These are phyloP conservation scores for Torulaspora franciscae DNA, from an alignment of 805 yeast species.

Conservation along the genomic window DNA sequence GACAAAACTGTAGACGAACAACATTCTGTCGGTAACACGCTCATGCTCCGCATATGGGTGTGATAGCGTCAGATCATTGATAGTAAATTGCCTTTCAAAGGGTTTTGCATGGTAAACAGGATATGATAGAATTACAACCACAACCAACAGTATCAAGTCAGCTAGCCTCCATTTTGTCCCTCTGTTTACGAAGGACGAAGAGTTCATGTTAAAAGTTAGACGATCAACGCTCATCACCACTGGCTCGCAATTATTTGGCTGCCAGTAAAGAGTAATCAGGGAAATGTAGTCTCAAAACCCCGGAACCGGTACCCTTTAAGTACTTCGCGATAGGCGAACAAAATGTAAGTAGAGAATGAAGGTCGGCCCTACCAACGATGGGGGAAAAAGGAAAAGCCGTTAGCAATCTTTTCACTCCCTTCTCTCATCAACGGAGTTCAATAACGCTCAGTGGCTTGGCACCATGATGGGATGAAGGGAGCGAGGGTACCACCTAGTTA, in stretches of 20 bases:
- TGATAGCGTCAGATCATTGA: constrained; percentile 70
- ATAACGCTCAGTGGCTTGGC: too few species aligned
- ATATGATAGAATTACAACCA: constrained; percentile 32
- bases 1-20: constrained; percentile 50
- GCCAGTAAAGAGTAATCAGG: neutral
- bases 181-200: constrained; percentile 8
- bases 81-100: constrained; percentile 69
- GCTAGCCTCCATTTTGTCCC: constrained; percentile 39
- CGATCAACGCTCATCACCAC: constrained; percentile 23
- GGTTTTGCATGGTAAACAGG: constrained; percentile 45
- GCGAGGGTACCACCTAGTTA: too few species aligned
- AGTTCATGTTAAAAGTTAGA: constrained; percentile 22
- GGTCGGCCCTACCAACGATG: neutral
- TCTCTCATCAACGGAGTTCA: too few species aligned
- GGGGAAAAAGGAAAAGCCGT: constrained; percentile 1
- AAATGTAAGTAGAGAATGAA: neutral
- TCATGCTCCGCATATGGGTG: constrained; percentile 79
- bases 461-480: too few species aligned
- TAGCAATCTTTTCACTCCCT: neutral
- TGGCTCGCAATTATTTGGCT: neutral
- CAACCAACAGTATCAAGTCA: constrained; percentile 34
- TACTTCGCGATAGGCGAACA: constrained; percentile 7
- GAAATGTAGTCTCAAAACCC: neutral
- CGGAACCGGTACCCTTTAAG: constrained; percentile 4
- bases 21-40: constrained; percentile 54